Evolutionary conservation across 169 alveolate genomes (phyloP).

Genomic region (Cyclospora cayetanensis): DNA sequence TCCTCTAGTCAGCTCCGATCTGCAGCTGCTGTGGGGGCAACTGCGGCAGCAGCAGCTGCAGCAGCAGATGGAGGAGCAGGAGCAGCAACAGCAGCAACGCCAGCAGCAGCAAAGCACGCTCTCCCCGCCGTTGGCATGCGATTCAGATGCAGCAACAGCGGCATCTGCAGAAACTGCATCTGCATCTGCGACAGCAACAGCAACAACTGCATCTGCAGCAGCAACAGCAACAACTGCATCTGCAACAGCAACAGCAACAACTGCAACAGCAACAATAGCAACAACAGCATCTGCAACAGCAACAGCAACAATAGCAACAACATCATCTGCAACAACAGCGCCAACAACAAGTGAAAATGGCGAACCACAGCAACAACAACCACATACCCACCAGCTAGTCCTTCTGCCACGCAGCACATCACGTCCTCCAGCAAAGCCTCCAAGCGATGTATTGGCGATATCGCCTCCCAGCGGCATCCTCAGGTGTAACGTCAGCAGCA

Average conservation of each 20-base stretch:
- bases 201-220: conserved; percentile 1
- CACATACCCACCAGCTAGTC: not conserved
- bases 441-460: no score
- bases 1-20: not conserved
- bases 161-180: conserved; percentile 35
- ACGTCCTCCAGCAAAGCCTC: no score
- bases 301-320: conserved; percentile 39
- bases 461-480: conserved; percentile 24
- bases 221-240: conserved; percentile 15
- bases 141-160: no score
- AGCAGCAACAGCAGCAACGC: conserved; percentile 5
- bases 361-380: not conserved
- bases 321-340: not conserved
- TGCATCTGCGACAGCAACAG: conserved; percentile 17
- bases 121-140: no score
- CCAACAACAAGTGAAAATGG: no score
- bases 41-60: conserved; percentile 42
- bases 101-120: no score
- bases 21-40: conserved; percentile 59
- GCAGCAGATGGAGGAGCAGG: conserved; percentile 14
- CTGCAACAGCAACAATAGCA: not conserved
- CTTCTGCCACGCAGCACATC: no score
- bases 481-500: conserved; percentile 29
- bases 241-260: conserved; percentile 37
- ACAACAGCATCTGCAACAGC: conserved; percentile 29